phyloP scores from a whole-genome alignment of 768 basidiomycete species.

The Boletus rufocinnamomeus region DNA sequence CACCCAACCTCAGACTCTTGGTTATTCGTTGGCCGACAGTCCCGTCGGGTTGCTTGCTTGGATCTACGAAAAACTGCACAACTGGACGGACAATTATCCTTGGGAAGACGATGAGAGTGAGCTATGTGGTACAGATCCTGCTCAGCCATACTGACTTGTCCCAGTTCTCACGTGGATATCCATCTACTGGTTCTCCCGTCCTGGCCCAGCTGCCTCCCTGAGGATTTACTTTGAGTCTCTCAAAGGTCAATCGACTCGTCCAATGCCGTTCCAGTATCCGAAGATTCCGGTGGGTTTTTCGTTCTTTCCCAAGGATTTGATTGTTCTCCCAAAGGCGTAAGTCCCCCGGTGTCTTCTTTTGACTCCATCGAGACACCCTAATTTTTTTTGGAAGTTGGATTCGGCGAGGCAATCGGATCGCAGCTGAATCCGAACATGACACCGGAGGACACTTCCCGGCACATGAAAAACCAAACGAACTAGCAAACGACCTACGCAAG shows the following conservation, averaged over 20 bases:
- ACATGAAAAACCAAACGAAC: slow-evolving; percentile 47
- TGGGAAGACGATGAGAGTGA: slow-evolving; percentile 63
- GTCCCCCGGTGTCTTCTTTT: slow-evolving; percentile 8
- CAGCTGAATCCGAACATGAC: slow-evolving; percentile 51
- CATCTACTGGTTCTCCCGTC: slow-evolving; percentile 58
- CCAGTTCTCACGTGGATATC: slow-evolving; percentile 63
- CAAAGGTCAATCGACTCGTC: not conserved
- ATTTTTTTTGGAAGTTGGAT: slow-evolving; percentile 42
- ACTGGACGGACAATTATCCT: slow-evolving; percentile 52
- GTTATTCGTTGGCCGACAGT: slow-evolving; percentile 57
- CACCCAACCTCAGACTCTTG: slow-evolving; percentile 55
- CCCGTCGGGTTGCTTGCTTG: slow-evolving; percentile 55
- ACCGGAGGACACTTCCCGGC: slow-evolving; percentile 64
- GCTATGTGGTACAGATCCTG: not conserved
- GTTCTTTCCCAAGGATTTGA: slow-evolving; percentile 52
- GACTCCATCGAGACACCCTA: not conserved
- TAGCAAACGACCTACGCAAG: slow-evolving; percentile 52
- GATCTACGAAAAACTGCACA: slow-evolving; percentile 54
- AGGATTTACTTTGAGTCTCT: slow-evolving; percentile 58
- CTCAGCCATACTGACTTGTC: not conserved
- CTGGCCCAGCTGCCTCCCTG: slow-evolving; percentile 57
- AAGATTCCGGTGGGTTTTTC: slow-evolving; percentile 51
- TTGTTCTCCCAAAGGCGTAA: slow-evolving; percentile 40
- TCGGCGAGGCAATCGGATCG: slow-evolving; percentile 38
- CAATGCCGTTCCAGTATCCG: not conserved